Conservation (phyloP, 2,329 filamentous ascomycete species). For the Pseudocercospora vitis region DNA sequence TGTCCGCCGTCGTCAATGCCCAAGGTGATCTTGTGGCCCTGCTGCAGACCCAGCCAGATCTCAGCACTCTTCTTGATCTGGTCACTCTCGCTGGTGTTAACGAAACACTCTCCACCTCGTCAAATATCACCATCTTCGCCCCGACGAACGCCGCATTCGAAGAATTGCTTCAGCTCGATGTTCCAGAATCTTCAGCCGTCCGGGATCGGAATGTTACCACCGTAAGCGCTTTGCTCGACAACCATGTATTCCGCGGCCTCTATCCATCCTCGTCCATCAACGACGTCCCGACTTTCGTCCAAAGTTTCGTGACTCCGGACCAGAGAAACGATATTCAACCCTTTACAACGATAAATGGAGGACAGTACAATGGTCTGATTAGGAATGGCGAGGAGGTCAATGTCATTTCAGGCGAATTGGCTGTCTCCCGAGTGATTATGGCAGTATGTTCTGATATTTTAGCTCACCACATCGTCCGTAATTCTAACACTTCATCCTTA, state of each 20-base stretch:
- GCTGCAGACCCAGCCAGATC: slow-evolving; percentile 11
- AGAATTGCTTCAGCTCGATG: slow-evolving; percentile 39
- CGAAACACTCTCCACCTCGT: slow-evolving; percentile 16
- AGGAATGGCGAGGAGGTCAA: slow-evolving; percentile 38
- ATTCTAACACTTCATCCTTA: background rate
- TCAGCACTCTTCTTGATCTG: slow-evolving; percentile 13
- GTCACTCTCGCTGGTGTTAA: slow-evolving; percentile 16
- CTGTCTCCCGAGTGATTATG: slow-evolving; percentile 38
- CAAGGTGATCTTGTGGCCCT: slow-evolving; percentile 14
- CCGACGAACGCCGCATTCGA: slow-evolving; percentile 61
- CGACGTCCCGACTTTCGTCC: slow-evolving; percentile 15
- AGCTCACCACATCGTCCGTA: background rate
- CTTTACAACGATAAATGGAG: slow-evolving; percentile 42
- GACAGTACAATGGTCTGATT: slow-evolving; percentile 40
- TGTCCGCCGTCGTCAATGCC: background rate
- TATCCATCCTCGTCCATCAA: slow-evolving; percentile 5
- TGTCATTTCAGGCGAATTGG: slow-evolving; percentile 40
- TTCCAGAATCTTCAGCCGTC: slow-evolving; percentile 12
- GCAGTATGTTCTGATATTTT: slow-evolving; percentile 24
- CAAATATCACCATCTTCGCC: slow-evolving; percentile 61
- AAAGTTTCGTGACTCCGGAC: slow-evolving; percentile 10
- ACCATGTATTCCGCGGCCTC: slow-evolving; percentile 12
- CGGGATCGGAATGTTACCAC: slow-evolving; percentile 9
- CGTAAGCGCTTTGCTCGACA: slow-evolving; percentile 8
- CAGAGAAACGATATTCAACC: slow-evolving; percentile 39